Conservation (phyloP, 129 eudicot species). For the Pseudognaphalium luteoalbum region DNA sequence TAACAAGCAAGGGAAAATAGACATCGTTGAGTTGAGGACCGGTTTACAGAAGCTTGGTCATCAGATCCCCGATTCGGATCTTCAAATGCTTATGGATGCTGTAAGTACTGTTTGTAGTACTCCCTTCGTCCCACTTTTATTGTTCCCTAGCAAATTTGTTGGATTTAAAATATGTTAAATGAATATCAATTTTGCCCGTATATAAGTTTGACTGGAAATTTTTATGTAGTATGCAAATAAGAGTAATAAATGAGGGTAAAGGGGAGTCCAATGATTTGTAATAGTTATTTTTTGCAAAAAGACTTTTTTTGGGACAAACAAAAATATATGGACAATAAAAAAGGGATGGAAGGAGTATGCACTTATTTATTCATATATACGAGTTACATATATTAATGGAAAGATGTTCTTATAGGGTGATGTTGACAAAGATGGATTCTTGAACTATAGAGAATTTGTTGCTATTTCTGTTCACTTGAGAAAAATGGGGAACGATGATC, state of each 20-base stretch:
- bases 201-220: too few species aligned
- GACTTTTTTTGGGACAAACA: too few species aligned
- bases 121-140: too few species aligned
- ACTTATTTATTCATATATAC: background rate
- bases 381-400: background rate
- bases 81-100: slow-evolving; percentile 77
- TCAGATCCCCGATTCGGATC: slow-evolving; percentile 64
- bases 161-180: too few species aligned
- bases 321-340: too few species aligned
- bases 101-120: slow-evolving; percentile 41
- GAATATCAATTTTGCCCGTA: too few species aligned
- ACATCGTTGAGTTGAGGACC: slow-evolving; percentile 63
- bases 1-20: slow-evolving; percentile 64
- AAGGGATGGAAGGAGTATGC: too few species aligned
- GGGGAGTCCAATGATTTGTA: too few species aligned
- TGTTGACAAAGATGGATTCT: slow-evolving; percentile 72
- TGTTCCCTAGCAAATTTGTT: too few species aligned
- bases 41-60: slow-evolving; percentile 78
- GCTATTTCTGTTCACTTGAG: slow-evolving; percentile 78
- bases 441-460: slow-evolving; percentile 73
- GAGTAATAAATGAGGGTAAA: too few species aligned
- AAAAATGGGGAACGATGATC: slow-evolving; percentile 86
- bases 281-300: too few species aligned
- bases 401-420: slow-evolving; percentile 60
- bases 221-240: too few species aligned